These are phyloP conservation scores for apple (Malus domestica) DNA, from an alignment of 306 rosid species.

Conservation along the genomic window DNA sequence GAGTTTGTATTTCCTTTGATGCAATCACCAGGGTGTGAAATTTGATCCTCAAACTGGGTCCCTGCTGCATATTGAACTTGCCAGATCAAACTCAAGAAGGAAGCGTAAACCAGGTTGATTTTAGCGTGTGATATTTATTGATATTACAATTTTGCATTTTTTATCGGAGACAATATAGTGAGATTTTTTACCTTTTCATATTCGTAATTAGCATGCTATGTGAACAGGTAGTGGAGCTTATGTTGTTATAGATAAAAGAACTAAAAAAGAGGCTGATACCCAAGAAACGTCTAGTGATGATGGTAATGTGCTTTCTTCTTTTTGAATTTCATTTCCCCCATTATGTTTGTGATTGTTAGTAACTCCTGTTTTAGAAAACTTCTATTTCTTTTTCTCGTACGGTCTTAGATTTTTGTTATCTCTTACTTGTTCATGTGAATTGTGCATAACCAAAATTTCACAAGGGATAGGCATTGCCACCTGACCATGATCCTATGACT, in stretches of 20 bases:
- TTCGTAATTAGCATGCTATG: slow-evolving; percentile 6
- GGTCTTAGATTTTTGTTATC: background rate
- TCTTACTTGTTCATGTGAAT: background rate
- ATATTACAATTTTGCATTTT: background rate
- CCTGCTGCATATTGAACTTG: slow-evolving; percentile 75
- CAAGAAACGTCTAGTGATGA: slow-evolving; percentile 75
- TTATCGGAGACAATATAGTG: background rate
- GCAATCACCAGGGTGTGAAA: slow-evolving; percentile 63
- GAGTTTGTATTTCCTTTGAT: slow-evolving; percentile 17
- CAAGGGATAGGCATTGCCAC: background rate
- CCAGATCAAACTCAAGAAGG: slow-evolving; percentile 93
- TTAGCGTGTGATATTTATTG: background rate
- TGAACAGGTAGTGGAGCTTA: slow-evolving; percentile 76
- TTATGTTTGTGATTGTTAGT: background rate
- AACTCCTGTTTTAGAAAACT: background rate
- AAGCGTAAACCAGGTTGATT: slow-evolving; percentile 76
- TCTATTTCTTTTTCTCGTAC: background rate
- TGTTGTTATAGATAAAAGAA: slow-evolving; percentile 87
- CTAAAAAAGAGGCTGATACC: slow-evolving; percentile 45
- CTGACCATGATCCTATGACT: slow-evolving; percentile 25
- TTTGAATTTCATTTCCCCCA: background rate
- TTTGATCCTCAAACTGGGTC: slow-evolving; percentile 95
- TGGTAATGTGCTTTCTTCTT: slow-evolving; percentile 38
- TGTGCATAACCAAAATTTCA: slow-evolving; percentile 3
- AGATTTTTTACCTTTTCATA: background rate